Evolutionary conservation across 2,329 filamentous ascomycete genomes (phyloP).

Genomic region (Aschersonia sp.): DNA sequence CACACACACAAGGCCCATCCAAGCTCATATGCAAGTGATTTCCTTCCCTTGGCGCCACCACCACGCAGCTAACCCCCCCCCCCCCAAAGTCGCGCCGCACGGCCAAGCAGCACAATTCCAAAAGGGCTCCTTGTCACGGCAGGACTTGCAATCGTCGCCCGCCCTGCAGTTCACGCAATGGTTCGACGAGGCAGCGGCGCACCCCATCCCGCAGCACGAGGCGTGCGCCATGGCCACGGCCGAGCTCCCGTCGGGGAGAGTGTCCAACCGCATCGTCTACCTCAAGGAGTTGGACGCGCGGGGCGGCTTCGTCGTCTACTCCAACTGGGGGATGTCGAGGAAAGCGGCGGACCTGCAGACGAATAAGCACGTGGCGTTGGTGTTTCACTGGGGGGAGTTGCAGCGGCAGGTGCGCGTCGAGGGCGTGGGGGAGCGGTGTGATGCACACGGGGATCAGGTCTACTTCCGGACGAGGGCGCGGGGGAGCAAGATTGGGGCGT

Average conservation of each 20-base stretch:
- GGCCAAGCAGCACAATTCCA: constrained; percentile 67
- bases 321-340: constrained; percentile 71
- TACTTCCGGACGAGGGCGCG: constrained; percentile 59
- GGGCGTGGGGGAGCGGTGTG: constrained; percentile 54
- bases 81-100: constrained; percentile 42
- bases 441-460: constrained; percentile 53
- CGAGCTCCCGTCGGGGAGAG: constrained; percentile 65
- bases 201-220: constrained; percentile 61
- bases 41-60: background rate
- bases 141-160: constrained; percentile 50
- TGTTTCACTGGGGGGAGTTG: constrained; percentile 79
- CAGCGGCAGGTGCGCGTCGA: constrained; percentile 90
- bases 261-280: constrained; percentile 79
- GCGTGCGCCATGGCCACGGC: constrained; percentile 82
- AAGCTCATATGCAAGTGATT: background rate
- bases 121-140: constrained; percentile 40
- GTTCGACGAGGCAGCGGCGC: constrained; percentile 60
- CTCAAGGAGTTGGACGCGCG: constrained; percentile 78
- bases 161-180: constrained; percentile 78
- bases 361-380: constrained; percentile 69
- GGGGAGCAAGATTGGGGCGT: constrained; percentile 76
- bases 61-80: too few species aligned
- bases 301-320: constrained; percentile 79
- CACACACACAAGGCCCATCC: background rate
- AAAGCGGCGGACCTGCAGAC: constrained; percentile 52